Conservation (phyloP, 2,329 filamentous ascomycete species). For the Taxawa tesnikishii region DNA sequence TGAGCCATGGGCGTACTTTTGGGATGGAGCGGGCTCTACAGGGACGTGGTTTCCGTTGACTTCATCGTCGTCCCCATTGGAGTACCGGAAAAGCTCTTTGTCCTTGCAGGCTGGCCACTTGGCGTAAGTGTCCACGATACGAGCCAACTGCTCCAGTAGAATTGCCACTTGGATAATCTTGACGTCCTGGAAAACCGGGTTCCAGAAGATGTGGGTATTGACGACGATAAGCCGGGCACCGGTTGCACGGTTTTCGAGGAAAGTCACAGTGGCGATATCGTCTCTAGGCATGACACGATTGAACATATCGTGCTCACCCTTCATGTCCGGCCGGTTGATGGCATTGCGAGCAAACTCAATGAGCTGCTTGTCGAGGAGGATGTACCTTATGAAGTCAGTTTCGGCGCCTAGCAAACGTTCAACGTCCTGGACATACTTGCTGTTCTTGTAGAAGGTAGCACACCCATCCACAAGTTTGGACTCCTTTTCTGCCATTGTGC, state of each 20-base stretch:
- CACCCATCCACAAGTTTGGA: slow-evolving; percentile 88
- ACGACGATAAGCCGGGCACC: slow-evolving; percentile 87
- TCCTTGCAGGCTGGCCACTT: slow-evolving; percentile 70
- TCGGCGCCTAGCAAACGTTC: too few species aligned
- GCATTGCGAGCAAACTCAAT: slow-evolving; percentile 86
- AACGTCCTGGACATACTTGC: slow-evolving; percentile 58
- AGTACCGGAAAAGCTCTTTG: slow-evolving; percentile 44
- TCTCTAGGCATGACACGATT: slow-evolving; percentile 98
- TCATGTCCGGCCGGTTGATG: slow-evolving; percentile 93
- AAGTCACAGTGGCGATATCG: slow-evolving; percentile 84
- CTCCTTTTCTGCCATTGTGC: slow-evolving; percentile 84
- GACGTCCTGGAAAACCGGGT: slow-evolving; percentile 79
- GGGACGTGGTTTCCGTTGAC: slow-evolving; percentile 36
- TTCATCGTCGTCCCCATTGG: slow-evolving; percentile 37
- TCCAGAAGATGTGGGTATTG: slow-evolving; percentile 93
- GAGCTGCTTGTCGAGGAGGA: slow-evolving; percentile 84
- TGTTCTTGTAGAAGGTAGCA: slow-evolving; percentile 91
- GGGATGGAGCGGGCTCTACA: slow-evolving; percentile 56
- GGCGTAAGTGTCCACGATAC: slow-evolving; percentile 73
- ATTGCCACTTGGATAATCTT: slow-evolving; percentile 95
- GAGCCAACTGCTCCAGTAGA: slow-evolving; percentile 81
- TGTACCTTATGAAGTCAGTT: slow-evolving; percentile 40
- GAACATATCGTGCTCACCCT: slow-evolving; percentile 93
- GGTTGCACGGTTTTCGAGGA: slow-evolving; percentile 83
- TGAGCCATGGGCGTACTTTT: slow-evolving; percentile 73